These are phyloP conservation scores for Saccharomycopsis amapae DNA, from an alignment of 805 yeast species.

Conservation along the genomic window DNA sequence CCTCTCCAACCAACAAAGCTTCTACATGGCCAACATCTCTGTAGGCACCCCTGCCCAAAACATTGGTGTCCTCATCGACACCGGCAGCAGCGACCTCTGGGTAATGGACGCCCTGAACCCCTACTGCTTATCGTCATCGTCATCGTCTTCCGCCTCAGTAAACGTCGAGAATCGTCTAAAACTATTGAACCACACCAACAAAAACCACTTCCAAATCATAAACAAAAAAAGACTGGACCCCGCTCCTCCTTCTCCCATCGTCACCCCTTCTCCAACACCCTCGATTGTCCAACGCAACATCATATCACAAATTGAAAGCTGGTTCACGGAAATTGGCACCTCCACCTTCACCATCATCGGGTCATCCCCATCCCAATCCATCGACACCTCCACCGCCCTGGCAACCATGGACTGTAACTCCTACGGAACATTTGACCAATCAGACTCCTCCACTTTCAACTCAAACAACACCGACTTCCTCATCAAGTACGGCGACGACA, in stretches of 20 bases:
- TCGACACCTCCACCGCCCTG: conserved; percentile 1
- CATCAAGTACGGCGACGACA: conserved; percentile 42
- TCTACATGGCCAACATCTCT: conserved; percentile 38
- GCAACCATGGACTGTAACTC: conserved; percentile 31
- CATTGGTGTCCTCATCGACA: conserved; percentile 57
- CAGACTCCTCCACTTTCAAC: conserved; percentile 30
- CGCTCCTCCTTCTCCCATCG: too few species aligned
- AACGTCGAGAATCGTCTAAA: too few species aligned
- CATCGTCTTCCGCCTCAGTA: conserved; percentile 2
- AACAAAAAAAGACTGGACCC: too few species aligned
- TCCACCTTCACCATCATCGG: too few species aligned
- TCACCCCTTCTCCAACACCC: too few species aligned
- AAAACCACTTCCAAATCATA: too few species aligned
- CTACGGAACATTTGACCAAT: conserved; percentile 34
- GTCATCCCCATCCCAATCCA: too few species aligned
- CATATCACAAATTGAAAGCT: too few species aligned
- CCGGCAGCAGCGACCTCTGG: conserved; percentile 75
- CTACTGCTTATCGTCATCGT: conserved; percentile 30
- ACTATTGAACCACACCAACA: too few species aligned
- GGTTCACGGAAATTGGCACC: too few species aligned
- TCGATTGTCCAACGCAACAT: too few species aligned
- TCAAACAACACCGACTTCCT: conserved; percentile 30
- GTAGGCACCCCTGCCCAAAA: conserved; percentile 55
- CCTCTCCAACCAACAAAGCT: conserved; percentile 34
- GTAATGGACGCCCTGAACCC: conserved; percentile 45